phyloP scores from a whole-genome alignment of 1,284 basidiomycete species.

The Puccinia triticina region DNA sequence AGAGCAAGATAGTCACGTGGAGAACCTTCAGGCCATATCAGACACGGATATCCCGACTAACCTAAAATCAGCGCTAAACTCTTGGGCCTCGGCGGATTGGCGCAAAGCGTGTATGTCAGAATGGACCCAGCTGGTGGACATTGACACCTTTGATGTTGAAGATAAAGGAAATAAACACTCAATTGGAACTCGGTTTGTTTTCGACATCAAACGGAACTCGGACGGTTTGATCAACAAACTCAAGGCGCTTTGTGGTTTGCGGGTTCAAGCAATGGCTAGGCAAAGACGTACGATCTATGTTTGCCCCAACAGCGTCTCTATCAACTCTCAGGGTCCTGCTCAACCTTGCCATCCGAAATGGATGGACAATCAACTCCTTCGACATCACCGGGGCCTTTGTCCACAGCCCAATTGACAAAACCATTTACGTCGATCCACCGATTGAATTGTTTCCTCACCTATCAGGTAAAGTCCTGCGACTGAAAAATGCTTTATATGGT shows the following conservation, averaged over 20 bases:
- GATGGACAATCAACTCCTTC: neutral
- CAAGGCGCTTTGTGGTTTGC: neutral
- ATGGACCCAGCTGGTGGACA: neutral
- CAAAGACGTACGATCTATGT: neutral
- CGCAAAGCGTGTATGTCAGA: neutral
- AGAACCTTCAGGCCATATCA: neutral
- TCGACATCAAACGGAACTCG: constrained; percentile 12
- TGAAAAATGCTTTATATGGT: too few species aligned
- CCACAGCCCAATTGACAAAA: neutral
- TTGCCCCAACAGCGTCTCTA: neutral
- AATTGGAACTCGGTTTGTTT: neutral
- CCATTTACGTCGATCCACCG: neutral
- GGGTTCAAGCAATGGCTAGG: neutral
- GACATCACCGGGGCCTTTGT: constrained; percentile 1
- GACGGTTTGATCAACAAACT: neutral
- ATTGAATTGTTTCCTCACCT: neutral
- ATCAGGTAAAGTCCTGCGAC: neutral
- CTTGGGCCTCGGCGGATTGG: neutral
- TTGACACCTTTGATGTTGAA: neutral
- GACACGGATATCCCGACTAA: neutral
- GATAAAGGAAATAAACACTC: neutral
- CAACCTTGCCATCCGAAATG: neutral
- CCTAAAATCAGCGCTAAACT: neutral
- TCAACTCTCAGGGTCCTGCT: neutral
- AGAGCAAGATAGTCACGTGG: neutral